These are phyloP conservation scores for Patellifolia procumbens DNA, from an alignment of 179 eudicot species.

Conservation along the genomic window DNA sequence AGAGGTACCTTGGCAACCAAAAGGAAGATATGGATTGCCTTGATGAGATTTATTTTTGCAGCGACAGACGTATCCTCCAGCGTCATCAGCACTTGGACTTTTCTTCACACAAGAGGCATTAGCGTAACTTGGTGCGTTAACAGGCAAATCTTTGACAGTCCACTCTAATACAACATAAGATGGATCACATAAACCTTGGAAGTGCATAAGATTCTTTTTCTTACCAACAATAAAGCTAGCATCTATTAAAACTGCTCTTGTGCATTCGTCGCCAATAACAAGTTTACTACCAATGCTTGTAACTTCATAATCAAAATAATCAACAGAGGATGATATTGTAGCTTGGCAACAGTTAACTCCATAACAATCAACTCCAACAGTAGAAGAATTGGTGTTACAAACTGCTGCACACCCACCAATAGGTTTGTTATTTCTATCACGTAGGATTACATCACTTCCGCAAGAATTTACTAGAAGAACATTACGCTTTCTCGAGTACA, in stretches of 20 bases:
- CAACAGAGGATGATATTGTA: slow-evolving; percentile 5
- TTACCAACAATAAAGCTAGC: not conserved
- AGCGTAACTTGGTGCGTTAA: slow-evolving; percentile 9
- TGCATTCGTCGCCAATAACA: too few relatives aligned
- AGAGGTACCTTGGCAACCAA: slow-evolving; percentile 20
- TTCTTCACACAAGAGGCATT: slow-evolving; percentile 17
- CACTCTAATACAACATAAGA: slow-evolving; percentile 6
- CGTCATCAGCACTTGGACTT: not conserved
- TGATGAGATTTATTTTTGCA: slow-evolving; percentile 20
- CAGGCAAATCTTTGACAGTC: slow-evolving; percentile 6
- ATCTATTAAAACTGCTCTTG: slow-evolving; percentile 7
- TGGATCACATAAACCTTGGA: slow-evolving; percentile 10
- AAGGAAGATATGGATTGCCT: slow-evolving; percentile 26
- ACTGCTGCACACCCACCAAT: slow-evolving; percentile 25
- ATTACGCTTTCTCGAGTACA: slow-evolving; percentile 15
- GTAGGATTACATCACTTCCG: slow-evolving; percentile 7
- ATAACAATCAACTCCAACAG: slow-evolving; percentile 1
- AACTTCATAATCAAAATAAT: not conserved
- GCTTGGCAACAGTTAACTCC: slow-evolving; percentile 17
- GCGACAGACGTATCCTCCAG: slow-evolving; percentile 16
- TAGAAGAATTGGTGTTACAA: not conserved
- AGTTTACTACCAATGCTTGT: slow-evolving; percentile 10
- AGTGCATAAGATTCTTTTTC: slow-evolving; percentile 1
- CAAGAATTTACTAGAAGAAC: slow-evolving; percentile 14
- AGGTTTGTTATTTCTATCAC: not conserved